Evolutionary conservation across 495 filamentous ascomycete genomes (phyloP).

Genomic region (Xylaria curta): DNA sequence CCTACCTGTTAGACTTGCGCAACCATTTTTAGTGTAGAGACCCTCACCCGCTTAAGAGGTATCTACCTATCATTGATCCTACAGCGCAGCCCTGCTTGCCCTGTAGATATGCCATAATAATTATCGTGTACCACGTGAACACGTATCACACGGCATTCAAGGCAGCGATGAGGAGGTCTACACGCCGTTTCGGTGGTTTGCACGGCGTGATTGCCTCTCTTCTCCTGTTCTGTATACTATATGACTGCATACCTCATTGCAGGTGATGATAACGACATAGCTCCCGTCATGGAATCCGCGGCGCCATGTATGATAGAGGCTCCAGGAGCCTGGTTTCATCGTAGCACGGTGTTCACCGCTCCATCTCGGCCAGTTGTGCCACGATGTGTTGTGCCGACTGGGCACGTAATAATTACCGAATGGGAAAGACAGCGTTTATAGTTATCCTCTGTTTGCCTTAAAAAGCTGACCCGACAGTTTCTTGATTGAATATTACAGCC

Average conservation of each 20-base stretch:
- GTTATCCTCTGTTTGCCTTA: background rate
- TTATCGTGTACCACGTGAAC: background rate
- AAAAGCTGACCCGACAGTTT: too few relatives aligned
- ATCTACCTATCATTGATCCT: too few relatives aligned
- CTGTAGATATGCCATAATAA: background rate
- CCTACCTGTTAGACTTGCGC: too few relatives aligned
- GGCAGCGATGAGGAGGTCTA: background rate
- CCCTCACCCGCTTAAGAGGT: too few relatives aligned
- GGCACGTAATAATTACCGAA: background rate
- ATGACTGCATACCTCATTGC: background rate
- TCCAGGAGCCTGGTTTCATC: too few relatives aligned
- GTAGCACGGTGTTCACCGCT: background rate
- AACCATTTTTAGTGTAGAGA: too few relatives aligned
- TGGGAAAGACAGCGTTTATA: background rate
- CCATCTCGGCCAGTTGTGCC: conserved; percentile 24
- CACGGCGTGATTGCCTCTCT: background rate
- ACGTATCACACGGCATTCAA: background rate
- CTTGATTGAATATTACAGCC: too few relatives aligned
- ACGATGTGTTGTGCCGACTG: conserved; percentile 3
- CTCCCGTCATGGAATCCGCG: background rate
- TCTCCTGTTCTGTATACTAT: background rate
- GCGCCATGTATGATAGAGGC: background rate
- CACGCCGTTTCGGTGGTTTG: background rate
- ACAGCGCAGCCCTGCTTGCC: too few relatives aligned
- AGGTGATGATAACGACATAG: background rate